Evolutionary conservation across 2,329 filamentous ascomycete genomes (phyloP).

Genomic region (Cylindrodendrum hubeiense): DNA sequence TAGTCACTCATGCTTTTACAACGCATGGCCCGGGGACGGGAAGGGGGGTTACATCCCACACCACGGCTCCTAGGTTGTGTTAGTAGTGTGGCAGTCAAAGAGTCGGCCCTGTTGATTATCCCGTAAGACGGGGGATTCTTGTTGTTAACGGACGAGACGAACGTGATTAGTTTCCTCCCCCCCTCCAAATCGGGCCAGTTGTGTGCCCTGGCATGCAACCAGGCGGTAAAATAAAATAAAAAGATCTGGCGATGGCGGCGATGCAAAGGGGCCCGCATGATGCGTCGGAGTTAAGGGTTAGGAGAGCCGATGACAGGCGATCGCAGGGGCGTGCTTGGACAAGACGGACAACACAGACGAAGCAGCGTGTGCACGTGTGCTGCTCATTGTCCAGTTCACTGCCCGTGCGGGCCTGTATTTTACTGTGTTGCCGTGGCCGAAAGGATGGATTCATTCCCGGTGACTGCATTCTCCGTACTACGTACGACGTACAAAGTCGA

Average conservation of each 20-base stretch:
- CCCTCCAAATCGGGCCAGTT: background rate
- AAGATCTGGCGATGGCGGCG: conserved; percentile 25
- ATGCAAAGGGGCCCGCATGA: conserved; percentile 5
- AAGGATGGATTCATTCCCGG: background rate
- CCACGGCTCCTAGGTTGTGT: background rate
- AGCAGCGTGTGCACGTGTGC: background rate
- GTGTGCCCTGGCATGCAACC: conserved; percentile 2
- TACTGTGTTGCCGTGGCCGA: background rate
- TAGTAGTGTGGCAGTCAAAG: conserved; percentile 2
- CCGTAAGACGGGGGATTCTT: conserved; percentile 8
- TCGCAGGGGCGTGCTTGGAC: background rate
- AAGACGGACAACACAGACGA: background rate
- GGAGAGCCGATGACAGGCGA: background rate
- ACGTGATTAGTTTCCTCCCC: background rate
- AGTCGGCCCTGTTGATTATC: conserved; percentile 4
- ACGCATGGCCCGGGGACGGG: background rate
- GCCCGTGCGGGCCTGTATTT: background rate
- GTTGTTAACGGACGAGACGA: background rate
- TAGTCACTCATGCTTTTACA: background rate
- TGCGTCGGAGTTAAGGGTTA: conserved; percentile 25
- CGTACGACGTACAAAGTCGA: background rate
- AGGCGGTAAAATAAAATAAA: conserved; percentile 10
- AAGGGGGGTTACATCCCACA: conserved; percentile 1
- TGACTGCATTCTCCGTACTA: background rate
- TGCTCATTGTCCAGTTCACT: background rate